Evolutionary conservation across 1,139 yeast species (phyloP).

Genomic region (Yamadazyma epiphylla): DNA sequence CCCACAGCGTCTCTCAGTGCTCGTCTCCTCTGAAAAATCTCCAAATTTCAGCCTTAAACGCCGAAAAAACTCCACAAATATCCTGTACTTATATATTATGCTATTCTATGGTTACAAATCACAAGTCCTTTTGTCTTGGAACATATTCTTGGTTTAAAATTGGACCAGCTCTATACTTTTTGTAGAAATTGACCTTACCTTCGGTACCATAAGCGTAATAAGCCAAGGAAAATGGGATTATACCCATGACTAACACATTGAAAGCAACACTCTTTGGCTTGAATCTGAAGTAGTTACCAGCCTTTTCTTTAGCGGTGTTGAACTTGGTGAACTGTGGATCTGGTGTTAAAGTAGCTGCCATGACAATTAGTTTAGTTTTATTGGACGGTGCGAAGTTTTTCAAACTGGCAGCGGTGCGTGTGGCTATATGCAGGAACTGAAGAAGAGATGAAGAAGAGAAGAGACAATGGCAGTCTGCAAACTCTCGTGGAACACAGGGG

Average conservation of each 20-base stretch:
- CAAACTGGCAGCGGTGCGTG: no score
- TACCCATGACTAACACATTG: constrained; percentile 35
- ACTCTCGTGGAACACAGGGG: no score
- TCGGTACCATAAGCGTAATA: constrained; percentile 36
- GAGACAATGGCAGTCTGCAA: no score
- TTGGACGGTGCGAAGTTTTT: constrained; percentile 9
- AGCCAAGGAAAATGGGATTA: constrained; percentile 35
- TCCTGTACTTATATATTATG: constrained; percentile 1
- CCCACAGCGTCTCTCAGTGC: no score
- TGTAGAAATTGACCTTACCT: constrained; percentile 30
- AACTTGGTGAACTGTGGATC: constrained; percentile 43
- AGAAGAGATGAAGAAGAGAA: no score
- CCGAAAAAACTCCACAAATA: no score
- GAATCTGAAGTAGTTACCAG: constrained; percentile 44
- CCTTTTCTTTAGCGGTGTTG: constrained; percentile 40
- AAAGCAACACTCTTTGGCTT: constrained; percentile 37
- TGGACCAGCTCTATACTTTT: constrained; percentile 34
- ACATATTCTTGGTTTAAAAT: constrained; percentile 37
- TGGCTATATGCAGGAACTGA: no score
- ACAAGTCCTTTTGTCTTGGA: constrained; percentile 47
- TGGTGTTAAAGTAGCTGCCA: constrained; percentile 47
- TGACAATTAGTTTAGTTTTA: constrained; percentile 29
- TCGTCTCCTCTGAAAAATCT: no score
- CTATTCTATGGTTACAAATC: constrained; percentile 8
- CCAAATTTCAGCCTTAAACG: no score